Conservation (phyloP, 495 filamentous ascomycete genomes). For the Penicillium steckii region DNA sequence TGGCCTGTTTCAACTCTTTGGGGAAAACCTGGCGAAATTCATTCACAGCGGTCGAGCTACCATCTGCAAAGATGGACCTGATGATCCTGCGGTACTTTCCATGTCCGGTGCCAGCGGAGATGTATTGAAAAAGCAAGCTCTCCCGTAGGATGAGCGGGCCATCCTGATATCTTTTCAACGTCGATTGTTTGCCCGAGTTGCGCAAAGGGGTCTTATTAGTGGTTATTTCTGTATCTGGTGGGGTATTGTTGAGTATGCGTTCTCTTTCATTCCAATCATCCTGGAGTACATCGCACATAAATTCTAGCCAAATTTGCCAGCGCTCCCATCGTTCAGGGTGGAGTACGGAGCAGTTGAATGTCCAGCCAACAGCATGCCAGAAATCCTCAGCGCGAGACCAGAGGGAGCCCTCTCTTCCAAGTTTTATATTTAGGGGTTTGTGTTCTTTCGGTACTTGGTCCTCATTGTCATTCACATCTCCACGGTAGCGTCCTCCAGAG, state of each 20-base stretch:
- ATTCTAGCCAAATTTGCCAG: conserved; percentile 81
- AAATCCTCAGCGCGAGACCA: conserved; percentile 78
- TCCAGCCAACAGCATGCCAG: conserved; percentile 89
- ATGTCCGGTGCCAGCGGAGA: conserved; percentile 32
- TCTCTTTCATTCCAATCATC: conserved; percentile 66
- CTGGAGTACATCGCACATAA: conserved; percentile 75
- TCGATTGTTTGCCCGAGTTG: conserved; percentile 5
- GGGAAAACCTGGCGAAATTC: conserved; percentile 63
- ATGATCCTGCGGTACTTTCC: conserved; percentile 53
- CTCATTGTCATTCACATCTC: conserved; percentile 15
- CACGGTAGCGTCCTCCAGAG: conserved; percentile 29
- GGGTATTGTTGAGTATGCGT: conserved; percentile 22
- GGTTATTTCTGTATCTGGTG: too few species aligned
- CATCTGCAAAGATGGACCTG: conserved; percentile 65
- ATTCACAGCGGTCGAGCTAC: conserved; percentile 37
- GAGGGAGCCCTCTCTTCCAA: conserved; percentile 64
- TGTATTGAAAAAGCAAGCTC: conserved; percentile 58
- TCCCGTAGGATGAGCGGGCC: conserved; percentile 32
- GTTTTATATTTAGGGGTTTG: conserved; percentile 46
- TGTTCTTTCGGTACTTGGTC: conserved; percentile 22
- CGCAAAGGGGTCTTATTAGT: not conserved
- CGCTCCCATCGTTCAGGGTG: conserved; percentile 71
- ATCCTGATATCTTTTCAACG: conserved; percentile 3
- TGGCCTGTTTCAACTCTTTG: conserved; percentile 52
- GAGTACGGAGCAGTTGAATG: conserved; percentile 81